Evolutionary conservation across 2,329 filamentous ascomycete species (phyloP).

Genomic region (Stachybotrys echinatus): DNA sequence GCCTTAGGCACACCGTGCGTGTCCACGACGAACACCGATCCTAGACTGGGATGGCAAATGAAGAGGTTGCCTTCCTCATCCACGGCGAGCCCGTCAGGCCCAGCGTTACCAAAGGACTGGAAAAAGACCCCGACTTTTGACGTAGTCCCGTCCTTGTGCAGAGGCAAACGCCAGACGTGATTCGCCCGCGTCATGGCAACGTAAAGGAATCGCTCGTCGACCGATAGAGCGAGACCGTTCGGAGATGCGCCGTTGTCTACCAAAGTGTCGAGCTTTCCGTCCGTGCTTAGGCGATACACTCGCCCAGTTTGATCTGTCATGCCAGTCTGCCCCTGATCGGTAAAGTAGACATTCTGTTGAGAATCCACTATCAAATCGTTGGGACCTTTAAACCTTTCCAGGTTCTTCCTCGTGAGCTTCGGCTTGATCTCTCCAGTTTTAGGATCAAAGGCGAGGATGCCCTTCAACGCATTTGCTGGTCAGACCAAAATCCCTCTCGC

Average conservation of each 20-base stretch:
- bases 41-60: conserved; percentile 28
- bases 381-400: conserved; percentile 36
- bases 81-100: conserved; percentile 30
- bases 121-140: conserved; percentile 33
- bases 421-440: conserved; percentile 18
- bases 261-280: conserved; percentile 30
- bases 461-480: conserved; percentile 22
- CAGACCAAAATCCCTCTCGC: too few species aligned
- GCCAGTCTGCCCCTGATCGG: conserved; percentile 37
- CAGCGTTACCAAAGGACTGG: conserved; percentile 32
- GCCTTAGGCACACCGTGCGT: conserved; percentile 29
- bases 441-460: conserved; percentile 29
- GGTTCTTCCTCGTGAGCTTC: conserved; percentile 27
- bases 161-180: conserved; percentile 33
- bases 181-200: conserved; percentile 35
- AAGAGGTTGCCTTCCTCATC: conserved; percentile 33
- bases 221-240: conserved; percentile 31
- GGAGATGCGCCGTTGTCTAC: conserved; percentile 31
- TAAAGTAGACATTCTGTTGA: conserved; percentile 33
- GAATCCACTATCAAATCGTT: conserved; percentile 35
- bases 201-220: conserved; percentile 31
- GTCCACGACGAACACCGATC: conserved; percentile 30
- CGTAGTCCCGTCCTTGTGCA: conserved; percentile 30
- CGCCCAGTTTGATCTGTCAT: conserved; percentile 34
- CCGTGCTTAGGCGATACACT: conserved; percentile 27